Conservation (phyloP, 345 rosid species). For the Eucalyptus albens region DNA sequence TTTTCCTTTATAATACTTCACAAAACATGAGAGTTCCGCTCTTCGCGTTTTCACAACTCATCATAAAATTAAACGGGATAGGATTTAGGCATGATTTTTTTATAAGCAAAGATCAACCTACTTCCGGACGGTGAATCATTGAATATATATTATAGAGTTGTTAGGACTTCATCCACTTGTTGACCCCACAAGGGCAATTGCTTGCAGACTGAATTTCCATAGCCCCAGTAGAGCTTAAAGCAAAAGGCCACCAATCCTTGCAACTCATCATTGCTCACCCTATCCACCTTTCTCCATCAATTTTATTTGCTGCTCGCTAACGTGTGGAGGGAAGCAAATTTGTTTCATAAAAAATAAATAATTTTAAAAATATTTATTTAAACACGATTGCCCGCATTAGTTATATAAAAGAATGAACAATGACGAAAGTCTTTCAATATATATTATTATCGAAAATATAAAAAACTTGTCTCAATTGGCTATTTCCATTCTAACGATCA, state of each 20-base stretch:
- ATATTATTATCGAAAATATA: neutral
- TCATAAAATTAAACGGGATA: neutral
- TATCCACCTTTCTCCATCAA: neutral
- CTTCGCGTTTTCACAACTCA: neutral
- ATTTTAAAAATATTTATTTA: neutral
- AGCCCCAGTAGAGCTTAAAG: neutral
- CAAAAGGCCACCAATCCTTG: neutral
- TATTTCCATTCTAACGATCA: neutral
- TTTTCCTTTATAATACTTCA: neutral
- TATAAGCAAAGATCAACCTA: neutral
- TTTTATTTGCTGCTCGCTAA: too few species aligned
- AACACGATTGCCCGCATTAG: fast-evolving
- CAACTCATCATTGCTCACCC: neutral
- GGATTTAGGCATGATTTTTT: neutral
- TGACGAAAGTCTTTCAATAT: fast-evolving
- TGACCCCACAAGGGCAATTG: neutral
- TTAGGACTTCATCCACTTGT: neutral
- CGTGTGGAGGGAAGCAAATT: neutral
- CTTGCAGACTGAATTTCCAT: neutral
- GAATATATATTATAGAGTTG: neutral
- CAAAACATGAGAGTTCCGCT: neutral
- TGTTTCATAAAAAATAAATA: neutral
- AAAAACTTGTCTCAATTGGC: too few species aligned
- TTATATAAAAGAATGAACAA: neutral
- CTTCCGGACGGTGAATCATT: neutral